These are phyloP conservation scores for Suhomyces anneliseae DNA, from an alignment of 1,139 yeast genomes.

Conservation along the genomic window DNA sequence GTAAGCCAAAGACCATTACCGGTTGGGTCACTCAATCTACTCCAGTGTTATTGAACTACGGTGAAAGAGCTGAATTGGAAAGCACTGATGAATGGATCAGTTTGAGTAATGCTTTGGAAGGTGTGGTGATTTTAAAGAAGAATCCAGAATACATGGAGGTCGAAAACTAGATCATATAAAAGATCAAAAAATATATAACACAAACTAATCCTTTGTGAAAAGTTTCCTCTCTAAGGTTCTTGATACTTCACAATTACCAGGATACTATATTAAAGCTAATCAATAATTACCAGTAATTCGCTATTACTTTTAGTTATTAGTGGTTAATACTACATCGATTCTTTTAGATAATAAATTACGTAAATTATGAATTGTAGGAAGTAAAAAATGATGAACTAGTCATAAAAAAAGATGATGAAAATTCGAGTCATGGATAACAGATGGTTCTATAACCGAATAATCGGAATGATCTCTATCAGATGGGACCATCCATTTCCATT, in stretches of 20 bases:
- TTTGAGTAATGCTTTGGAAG: conserved; percentile 81
- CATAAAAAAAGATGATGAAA: neutral
- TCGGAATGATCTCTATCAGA: no score
- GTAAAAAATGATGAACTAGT: neutral
- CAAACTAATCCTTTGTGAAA: no score
- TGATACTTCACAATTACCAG: no score
- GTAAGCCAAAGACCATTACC: conserved; percentile 96
- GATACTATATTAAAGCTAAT: no score
- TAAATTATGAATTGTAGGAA: neutral
- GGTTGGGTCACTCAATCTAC: conserved; percentile 99
- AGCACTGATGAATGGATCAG: conserved; percentile 85
- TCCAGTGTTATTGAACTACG: conserved; percentile 88
- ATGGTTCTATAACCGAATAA: no score
- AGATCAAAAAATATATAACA: no score
- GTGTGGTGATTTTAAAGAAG: conserved; percentile 87
- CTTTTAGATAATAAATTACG: conserved; percentile 1
- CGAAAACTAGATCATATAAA: conserved; percentile 27
- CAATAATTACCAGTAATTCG: no score
- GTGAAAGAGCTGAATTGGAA: conserved; percentile 96
- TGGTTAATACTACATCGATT: neutral
- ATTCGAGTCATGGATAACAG: no score
- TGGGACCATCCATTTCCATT: no score
- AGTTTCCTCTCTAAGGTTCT: no score
- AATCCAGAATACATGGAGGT: conserved; percentile 84
- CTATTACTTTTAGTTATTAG: no score